phyloP scores from a whole-genome alignment of 2,329 filamentous ascomycete genomes.

The Endocalyx cinctus region DNA sequence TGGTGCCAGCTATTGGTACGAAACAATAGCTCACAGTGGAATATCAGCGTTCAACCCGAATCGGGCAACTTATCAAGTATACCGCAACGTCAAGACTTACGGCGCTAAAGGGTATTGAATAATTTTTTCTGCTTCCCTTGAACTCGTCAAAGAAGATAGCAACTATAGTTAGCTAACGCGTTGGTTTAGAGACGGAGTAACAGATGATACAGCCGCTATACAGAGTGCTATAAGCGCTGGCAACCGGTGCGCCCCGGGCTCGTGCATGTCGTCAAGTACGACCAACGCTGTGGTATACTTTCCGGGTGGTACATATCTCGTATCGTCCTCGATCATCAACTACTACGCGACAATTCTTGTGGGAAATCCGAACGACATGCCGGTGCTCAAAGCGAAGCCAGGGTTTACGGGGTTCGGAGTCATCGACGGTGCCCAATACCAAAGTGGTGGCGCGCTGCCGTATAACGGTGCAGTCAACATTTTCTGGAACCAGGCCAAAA shows the following conservation, averaged over 20 bases:
- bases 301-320: slow-evolving; percentile 58
- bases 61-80: neutral
- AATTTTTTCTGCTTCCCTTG: too few relatives aligned
- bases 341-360: slow-evolving; percentile 74
- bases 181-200: slow-evolving; percentile 23
- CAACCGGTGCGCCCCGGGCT: slow-evolving; percentile 21
- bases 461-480: slow-evolving; percentile 53
- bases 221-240: slow-evolving; percentile 29
- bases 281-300: slow-evolving; percentile 30
- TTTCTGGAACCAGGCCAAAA: slow-evolving; percentile 54
- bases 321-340: slow-evolving; percentile 65
- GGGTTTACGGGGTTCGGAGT: slow-evolving; percentile 43
- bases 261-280: slow-evolving; percentile 21
- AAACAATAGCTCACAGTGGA: too few relatives aligned
- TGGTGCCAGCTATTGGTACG: too few relatives aligned
- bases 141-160: too few relatives aligned
- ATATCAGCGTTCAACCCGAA: neutral
- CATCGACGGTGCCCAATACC: slow-evolving; percentile 42
- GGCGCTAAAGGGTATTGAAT: slow-evolving; percentile 11
- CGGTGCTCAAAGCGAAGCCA: slow-evolving; percentile 49
- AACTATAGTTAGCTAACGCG: too few relatives aligned
- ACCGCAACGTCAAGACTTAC: slow-evolving; percentile 5
- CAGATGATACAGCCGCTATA: slow-evolving; percentile 32
- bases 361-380: slow-evolving; percentile 35
- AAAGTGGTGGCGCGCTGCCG: slow-evolving; percentile 28